A percentile compares a stretch with the other conserved stretches of the same genome.
Conservation (phyloP, 2,329 filamentous ascomycete genomes). For the Diaporthe sp. region DNA sequence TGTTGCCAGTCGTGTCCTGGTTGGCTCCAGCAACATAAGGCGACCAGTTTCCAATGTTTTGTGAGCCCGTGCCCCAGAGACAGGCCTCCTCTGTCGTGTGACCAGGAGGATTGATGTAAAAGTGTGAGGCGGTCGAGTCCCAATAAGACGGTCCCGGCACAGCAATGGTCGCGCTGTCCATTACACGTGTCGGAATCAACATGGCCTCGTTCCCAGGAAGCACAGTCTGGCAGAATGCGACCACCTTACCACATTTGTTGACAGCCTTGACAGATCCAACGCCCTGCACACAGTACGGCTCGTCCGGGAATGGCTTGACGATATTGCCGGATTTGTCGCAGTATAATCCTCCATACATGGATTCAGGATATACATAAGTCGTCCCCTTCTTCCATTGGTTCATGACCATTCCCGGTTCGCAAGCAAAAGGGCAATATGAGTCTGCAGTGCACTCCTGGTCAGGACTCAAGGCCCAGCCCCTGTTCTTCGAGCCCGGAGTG, state of each 20-base stretch:
- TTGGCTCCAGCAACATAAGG: constrained; percentile 84
- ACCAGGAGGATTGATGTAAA: constrained; percentile 84
- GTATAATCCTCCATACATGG: constrained; percentile 83
- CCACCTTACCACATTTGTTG: constrained; percentile 73
- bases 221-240: constrained; percentile 85
- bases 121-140: constrained; percentile 81
- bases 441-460: constrained; percentile 77
- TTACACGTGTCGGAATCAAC: constrained; percentile 82
- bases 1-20: constrained; percentile 73
- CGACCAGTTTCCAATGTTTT: constrained; percentile 81
- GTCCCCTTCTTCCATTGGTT: constrained; percentile 83
- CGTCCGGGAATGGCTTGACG: constrained; percentile 76
- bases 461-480: constrained; percentile 84
- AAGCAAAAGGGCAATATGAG: constrained; percentile 82
- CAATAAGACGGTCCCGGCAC: constrained; percentile 80
- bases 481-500: constrained; percentile 74
- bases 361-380: constrained; percentile 76
- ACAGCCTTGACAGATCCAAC: constrained; percentile 74
- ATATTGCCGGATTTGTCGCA: constrained; percentile 77
- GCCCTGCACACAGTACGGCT: constrained; percentile 79
- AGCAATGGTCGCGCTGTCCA: constrained; percentile 70
- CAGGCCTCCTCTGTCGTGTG: constrained; percentile 72
- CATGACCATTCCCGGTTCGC: constrained; percentile 81
- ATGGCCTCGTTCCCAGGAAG: constrained; percentile 85
- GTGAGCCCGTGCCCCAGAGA: constrained; percentile 75